phyloP scores from a whole-genome alignment of 805 yeast genomes.

The Kurtzmaniella cleridarum region DNA sequence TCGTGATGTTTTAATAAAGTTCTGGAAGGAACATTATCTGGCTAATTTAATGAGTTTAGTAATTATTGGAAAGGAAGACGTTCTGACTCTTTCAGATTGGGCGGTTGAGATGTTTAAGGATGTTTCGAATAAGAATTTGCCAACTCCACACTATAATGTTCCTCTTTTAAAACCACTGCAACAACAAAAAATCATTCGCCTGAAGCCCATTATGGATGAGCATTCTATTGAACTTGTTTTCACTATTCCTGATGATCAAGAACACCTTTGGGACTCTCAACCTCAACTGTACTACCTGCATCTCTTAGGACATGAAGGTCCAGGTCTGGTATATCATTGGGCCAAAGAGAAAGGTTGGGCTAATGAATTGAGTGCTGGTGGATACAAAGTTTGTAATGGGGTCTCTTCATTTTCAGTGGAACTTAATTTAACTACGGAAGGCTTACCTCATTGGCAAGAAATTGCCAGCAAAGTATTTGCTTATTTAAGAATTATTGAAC shows the following conservation, averaged over 20 bases:
- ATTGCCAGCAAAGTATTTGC: conserved; percentile 61
- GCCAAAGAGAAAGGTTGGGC: conserved; percentile 72
- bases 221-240: conserved; percentile 65
- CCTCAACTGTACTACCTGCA: conserved; percentile 75
- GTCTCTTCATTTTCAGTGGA: conserved; percentile 63
- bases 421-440: conserved; percentile 71
- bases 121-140: conserved; percentile 48
- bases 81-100: conserved; percentile 70
- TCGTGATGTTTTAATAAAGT: conserved; percentile 73
- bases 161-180: conserved; percentile 44
- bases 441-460: conserved; percentile 57
- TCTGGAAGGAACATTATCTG: conserved; percentile 68
- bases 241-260: conserved; percentile 68
- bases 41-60: conserved; percentile 86
- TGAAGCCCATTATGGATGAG: conserved; percentile 79
- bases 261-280: conserved; percentile 53
- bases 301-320: conserved; percentile 86
- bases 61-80: conserved; percentile 72
- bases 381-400: conserved; percentile 59
- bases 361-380: conserved; percentile 70
- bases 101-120: conserved; percentile 58
- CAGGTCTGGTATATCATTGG: conserved; percentile 73
- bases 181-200: conserved; percentile 53
- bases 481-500: conserved; percentile 62
- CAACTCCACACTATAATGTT: conserved; percentile 39